Base-by-base conservation (phyloP, 1,139 yeast species). In the Lodderomyces elongisporus region DNA sequence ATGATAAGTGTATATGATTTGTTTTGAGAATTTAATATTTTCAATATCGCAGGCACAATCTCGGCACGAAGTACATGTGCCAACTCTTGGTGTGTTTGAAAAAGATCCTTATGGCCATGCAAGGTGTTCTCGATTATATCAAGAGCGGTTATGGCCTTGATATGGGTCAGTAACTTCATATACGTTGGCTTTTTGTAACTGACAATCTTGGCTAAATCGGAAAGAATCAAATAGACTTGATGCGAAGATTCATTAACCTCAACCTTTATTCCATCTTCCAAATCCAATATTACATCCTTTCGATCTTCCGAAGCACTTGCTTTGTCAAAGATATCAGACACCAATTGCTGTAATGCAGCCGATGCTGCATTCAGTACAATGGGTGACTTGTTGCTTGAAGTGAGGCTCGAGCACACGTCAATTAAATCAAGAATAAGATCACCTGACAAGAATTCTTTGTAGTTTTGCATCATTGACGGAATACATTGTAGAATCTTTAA, bases 351-450 rank as follows among this genome's bases (percentile, higher is more conserved):
- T 31, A 88, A 70, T 2, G 97, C 87, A 2, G 97, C 98, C 31
- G 87, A 78, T 0, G 96, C 96, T 0, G 97, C 85, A 46, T 88
- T 89, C n/a, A 77, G 70, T 3, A 91, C 95, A 42, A 85, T 84
- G 0, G 84, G 77, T 4, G 80, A 71, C 45, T 82, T 83, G 41
- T 77, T 83, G 14, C 77, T 72, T 6, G 77, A 64, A 33, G 85
- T 88, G 33, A 91, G 66, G 26, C 77, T 70, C 0, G 93, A 71
- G 49, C 95, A 85, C 5, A 91, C 75, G 14, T 64, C 62, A 27
- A 89, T 59, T n/a, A 87, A 54, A 36, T 73, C 74, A 5, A 78
- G 64, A 27, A 88, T 64, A 22, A 73, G 54, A 0, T 62, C 66
- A 9, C 78, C 91, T n/a, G 65, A 62, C 30, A 88, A 64, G 33